A percentile compares a stretch with the other conserved stretches of the same genome.
Evolutionary conservation across 306 rosid genomes (phyloP).

Genomic region (Quercus bicolor): DNA sequence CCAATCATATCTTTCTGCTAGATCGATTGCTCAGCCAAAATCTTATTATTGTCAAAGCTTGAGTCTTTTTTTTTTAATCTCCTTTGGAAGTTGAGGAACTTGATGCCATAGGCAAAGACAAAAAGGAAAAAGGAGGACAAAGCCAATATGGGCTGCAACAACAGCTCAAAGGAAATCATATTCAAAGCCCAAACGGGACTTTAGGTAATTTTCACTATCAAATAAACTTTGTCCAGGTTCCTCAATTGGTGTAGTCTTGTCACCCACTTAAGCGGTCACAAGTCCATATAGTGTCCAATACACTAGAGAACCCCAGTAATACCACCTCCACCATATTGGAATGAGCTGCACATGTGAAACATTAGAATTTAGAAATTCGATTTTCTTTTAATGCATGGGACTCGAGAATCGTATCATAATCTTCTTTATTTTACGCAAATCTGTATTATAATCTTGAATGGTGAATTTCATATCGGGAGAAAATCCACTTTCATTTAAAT

Average conservation of each 20-base stretch:
- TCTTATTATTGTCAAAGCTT: background rate
- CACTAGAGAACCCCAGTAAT: constrained; percentile 47
- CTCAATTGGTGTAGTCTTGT: constrained; percentile 19
- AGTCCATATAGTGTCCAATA: constrained; percentile 55
- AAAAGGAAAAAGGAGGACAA: constrained; percentile 32
- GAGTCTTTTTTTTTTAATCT: constrained; percentile 21
- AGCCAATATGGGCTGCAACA: constrained; percentile 43
- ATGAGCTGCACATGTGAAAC: constrained; percentile 37
- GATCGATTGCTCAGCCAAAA: background rate
- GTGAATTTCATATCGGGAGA: background rate
- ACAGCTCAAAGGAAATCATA: constrained; percentile 45
- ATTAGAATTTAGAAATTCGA: background rate
- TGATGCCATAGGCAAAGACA: constrained; percentile 50
- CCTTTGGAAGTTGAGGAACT: constrained; percentile 47
- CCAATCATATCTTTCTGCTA: background rate
- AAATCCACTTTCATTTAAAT: no score
- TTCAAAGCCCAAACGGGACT: constrained; percentile 30
- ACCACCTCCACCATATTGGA: constrained; percentile 72
- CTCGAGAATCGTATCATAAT: background rate
- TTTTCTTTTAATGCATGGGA: background rate
- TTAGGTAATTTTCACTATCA: no score
- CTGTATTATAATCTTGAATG: background rate
- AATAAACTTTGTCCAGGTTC: no score
- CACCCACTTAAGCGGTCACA: constrained; percentile 50
- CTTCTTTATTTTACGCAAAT: no score